These are phyloP conservation scores for Ambrosia hybrid DNA, from an alignment of 140 eudicot species.

Conservation along the genomic window DNA sequence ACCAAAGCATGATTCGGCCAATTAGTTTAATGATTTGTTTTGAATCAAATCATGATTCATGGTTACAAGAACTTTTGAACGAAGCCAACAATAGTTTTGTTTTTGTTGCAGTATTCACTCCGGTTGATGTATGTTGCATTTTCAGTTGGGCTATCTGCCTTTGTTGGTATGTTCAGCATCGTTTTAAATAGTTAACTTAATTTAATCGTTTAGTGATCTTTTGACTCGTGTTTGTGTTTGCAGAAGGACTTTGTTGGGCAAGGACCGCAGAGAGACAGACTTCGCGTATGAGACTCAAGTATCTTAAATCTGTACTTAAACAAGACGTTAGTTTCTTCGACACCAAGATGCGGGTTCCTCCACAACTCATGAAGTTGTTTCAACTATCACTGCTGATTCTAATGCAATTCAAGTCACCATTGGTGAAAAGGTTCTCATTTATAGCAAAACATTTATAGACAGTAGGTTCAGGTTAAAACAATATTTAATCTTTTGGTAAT, in stretches of 20 bases:
- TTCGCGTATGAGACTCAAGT: constrained; percentile 35
- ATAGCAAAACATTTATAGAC: background rate
- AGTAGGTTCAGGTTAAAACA: background rate
- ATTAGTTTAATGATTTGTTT: too few relatives aligned
- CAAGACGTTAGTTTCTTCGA: constrained; percentile 45
- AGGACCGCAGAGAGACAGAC: constrained; percentile 43
- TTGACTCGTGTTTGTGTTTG: background rate
- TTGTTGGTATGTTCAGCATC: constrained; percentile 46
- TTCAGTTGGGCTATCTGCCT: constrained; percentile 65
- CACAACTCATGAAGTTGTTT: constrained; percentile 35
- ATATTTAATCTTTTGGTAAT: constrained; percentile 1
- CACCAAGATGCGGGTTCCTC: constrained; percentile 39
- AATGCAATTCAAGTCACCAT: constrained; percentile 42
- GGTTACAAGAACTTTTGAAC: background rate
- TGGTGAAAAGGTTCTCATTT: constrained; percentile 33
- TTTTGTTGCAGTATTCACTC: constrained; percentile 53
- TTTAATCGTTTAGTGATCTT: background rate
- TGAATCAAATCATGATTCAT: background rate
- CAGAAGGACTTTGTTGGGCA: constrained; percentile 57
- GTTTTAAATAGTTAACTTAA: background rate
- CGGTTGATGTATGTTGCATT: constrained; percentile 71
- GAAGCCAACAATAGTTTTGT: background rate
- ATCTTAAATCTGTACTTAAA: constrained; percentile 38
- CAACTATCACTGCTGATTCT: constrained; percentile 41
- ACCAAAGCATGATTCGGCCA: background rate